Conservation (phyloP, 495 filamentous ascomycete species). For the Podospora anserina region DNA sequence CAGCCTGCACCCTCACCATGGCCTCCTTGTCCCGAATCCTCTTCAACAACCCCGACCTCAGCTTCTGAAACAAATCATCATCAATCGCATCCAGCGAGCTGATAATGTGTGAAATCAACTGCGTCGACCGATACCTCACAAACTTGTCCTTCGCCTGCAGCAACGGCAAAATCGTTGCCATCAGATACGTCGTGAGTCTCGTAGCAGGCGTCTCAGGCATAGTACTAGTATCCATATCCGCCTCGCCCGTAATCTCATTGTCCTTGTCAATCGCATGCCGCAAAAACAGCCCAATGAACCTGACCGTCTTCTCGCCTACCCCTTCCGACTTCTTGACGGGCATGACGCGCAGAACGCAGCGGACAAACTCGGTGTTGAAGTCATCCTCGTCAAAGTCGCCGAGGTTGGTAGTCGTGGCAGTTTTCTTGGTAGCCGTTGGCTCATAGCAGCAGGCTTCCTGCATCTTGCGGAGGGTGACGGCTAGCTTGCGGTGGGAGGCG, state of each 20-base stretch:
- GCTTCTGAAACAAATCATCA: constrained; percentile 78
- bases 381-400: constrained; percentile 73
- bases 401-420: constrained; percentile 38
- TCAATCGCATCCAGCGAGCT: constrained; percentile 89
- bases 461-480: constrained; percentile 77
- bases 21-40: constrained; percentile 90
- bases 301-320: constrained; percentile 78
- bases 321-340: constrained; percentile 88
- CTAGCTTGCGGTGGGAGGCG: constrained; percentile 83
- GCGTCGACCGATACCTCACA: constrained; percentile 84
- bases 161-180: constrained; percentile 65
- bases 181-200: constrained; percentile 68
- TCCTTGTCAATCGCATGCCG: constrained; percentile 81
- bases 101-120: constrained; percentile 79
- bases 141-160: constrained; percentile 83
- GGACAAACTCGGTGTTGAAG: constrained; percentile 79
- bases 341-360: constrained; percentile 78
- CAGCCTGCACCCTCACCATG: constrained; percentile 89
- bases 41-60: constrained; percentile 72
- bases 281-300: constrained; percentile 83
- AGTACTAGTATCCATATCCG: constrained; percentile 55
- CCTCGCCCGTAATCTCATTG: constrained; percentile 49
- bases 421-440: constrained; percentile 52
- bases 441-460: constrained; percentile 88
- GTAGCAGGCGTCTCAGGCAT: constrained; percentile 77